Evolutionary conservation across 306 rosid species (phyloP).

Genomic region (Gillenia trifoliata): DNA sequence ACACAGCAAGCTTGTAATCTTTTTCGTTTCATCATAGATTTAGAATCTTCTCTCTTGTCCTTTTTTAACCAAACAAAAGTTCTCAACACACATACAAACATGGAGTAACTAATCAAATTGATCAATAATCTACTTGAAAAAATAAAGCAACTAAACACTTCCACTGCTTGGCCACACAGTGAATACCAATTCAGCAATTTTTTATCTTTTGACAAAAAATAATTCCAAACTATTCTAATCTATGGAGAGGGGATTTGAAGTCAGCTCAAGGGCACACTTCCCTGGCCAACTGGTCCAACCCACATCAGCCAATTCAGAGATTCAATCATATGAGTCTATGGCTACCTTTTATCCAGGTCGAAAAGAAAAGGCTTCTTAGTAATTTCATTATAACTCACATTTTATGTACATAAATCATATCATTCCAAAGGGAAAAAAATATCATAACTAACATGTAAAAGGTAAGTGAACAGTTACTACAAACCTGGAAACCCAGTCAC

Average conservation of each 20-base stretch:
- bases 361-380: no score
- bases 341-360: no score
- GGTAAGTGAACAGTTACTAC: background rate
- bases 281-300: no score
- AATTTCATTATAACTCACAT: no score
- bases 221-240: no score
- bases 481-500: constrained; percentile 83
- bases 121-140: background rate
- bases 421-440: background rate
- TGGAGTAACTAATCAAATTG: background rate
- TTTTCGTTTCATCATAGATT: background rate
- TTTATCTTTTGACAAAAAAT: background rate
- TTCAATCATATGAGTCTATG: no score
- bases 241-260: no score
- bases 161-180: background rate
- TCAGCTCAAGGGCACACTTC: background rate
- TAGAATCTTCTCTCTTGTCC: background rate
- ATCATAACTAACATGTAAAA: background rate
- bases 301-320: no score
- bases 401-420: background rate
- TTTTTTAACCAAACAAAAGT: background rate
- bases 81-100: background rate
- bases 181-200: background rate
- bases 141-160: background rate
- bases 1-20: background rate